Percentiles rank a stretch among this genome's conserved stretches.
Evolutionary conservation across 768 basidiomycete genomes (phyloP).

Genomic region (Tricholoma sp.): DNA sequence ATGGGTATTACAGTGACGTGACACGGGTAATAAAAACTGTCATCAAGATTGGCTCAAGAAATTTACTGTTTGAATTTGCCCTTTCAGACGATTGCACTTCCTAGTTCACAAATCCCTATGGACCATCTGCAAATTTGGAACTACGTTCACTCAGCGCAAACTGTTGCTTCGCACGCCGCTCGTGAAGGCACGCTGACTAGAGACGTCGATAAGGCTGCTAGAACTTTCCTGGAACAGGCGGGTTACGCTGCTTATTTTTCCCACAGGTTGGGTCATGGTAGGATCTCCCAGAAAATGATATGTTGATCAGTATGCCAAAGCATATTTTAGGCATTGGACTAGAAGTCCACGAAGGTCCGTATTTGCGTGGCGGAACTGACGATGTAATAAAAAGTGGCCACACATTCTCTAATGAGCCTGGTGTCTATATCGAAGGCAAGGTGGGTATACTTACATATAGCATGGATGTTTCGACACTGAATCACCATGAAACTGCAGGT

Average conservation of each 20-base stretch:
- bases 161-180: constrained; percentile 43
- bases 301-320: not conserved
- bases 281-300: constrained; percentile 10
- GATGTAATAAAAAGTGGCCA: constrained; percentile 58
- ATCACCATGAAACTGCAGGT: constrained; percentile 33
- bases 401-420: constrained; percentile 81
- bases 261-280: constrained; percentile 78
- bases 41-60: not conserved
- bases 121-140: constrained; percentile 59
- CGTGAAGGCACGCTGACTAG: constrained; percentile 43
- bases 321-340: constrained; percentile 65
- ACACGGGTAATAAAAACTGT: constrained; percentile 51
- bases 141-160: constrained; percentile 60
- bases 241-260: constrained; percentile 64
- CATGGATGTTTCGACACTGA: not conserved
- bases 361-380: constrained; percentile 66
- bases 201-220: constrained; percentile 61
- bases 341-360: constrained; percentile 79
- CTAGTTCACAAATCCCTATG: constrained; percentile 47
- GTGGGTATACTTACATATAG: constrained; percentile 26
- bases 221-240: constrained; percentile 35
- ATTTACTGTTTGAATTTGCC: not conserved
- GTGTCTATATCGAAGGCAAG: constrained; percentile 66
- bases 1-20: constrained; percentile 76
- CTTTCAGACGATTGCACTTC: constrained; percentile 59